Evolutionary conservation across 2,329 filamentous ascomycete genomes (phyloP), one percentile per base, ranked within the genome.

Genomic region (Fusarium setosum): DNA sequence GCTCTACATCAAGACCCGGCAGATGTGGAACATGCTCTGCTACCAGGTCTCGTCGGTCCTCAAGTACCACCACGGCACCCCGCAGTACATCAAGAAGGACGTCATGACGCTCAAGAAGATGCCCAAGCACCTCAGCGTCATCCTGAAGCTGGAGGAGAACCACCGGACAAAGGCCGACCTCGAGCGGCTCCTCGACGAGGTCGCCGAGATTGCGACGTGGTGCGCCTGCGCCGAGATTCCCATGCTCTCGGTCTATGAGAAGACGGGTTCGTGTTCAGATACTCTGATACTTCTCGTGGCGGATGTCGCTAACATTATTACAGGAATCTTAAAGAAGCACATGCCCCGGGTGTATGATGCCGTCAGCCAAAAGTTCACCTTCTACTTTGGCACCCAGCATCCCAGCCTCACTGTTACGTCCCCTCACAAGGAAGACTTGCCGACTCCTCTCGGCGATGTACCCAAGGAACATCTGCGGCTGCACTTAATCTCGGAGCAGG

Each of bases 21-120:
- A 93, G 74, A 88, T 89, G 55, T 96, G 93, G 80, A 91, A 95
- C 76, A 87, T 90, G 9, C 85, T 97, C 48, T 83, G 89, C 69
- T 92, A 96, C 76, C 90, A 92, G 60, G 82, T 95, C 65, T 87
- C 93, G 52, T 92, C 93, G 10, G 86, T 98, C 62, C 84, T 97
- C 54, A 94, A 95, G 77, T 96, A 99, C 81, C 96, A 99, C 80
- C 96, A 99, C 78, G 92, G 93, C 51, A 97, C 95, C 1, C 96
- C 96, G 8, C 93, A 97, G 75, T 88, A 97, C 74, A 97, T 99
- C 70, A 89, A 91, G 73, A 90, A 91, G 73, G 96, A 99, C 80
- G 90, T 98, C 23, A 88, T 88, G 76, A 84, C 86, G 10, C 79
- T 99, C 57, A 85, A 83, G 58, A 88, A 91, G 71, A 79, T 96